Evolutionary conservation across 2,329 filamentous ascomycete genomes (phyloP), one percentile per base, ranked within the genome.

Genomic region (Drechslerella dactyloides): DNA sequence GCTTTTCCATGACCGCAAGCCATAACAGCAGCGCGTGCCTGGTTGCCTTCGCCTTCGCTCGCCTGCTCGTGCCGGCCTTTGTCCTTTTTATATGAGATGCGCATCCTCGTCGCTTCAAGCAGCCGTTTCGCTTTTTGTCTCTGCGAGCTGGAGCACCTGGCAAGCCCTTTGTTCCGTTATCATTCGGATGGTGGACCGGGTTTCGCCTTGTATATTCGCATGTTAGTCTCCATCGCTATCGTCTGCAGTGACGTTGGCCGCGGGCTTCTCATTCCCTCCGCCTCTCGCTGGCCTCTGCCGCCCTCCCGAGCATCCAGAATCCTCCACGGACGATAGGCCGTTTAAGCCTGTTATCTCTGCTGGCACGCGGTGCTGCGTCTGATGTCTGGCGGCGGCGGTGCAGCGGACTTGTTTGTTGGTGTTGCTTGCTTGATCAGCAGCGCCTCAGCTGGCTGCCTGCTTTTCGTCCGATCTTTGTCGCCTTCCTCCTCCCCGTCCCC

Each of bases 161-260:
- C 48, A 44, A 51, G 27, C 40, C 57, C 48, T 52, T 33, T 72
- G 23, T 51, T 61, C 68, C 60, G 60, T 72, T 72, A 65, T 61
- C 51, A 56, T 48, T 72, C 68, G 56, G 60, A 53, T 51, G 44
- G 44, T 53, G 44, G 40, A 48, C 57, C 24, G 53, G 40, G 35
- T 62, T 56, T 53, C 56, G 48, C 53, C 19, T 44, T 55, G 50
- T 33, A 30, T 53, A 11, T 64, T 52, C 53, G 42, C 51, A 46
- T 54, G 66, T 56, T 57, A 23, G 46, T n/a, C 60, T 54, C 66
- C 60, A 46, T 61, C 56, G 46, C 50, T 57, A 42, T 55, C 27
- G 35, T 62, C 68, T 56, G 44, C 40, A 44, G 60, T 72, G 68
- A 72, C 60, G 60, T 72, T 65, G 60, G 57, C 23, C 59, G 50